Base-by-base conservation (phyloP, 805 yeast species). In the Isabelozyma rhagii region DNA sequence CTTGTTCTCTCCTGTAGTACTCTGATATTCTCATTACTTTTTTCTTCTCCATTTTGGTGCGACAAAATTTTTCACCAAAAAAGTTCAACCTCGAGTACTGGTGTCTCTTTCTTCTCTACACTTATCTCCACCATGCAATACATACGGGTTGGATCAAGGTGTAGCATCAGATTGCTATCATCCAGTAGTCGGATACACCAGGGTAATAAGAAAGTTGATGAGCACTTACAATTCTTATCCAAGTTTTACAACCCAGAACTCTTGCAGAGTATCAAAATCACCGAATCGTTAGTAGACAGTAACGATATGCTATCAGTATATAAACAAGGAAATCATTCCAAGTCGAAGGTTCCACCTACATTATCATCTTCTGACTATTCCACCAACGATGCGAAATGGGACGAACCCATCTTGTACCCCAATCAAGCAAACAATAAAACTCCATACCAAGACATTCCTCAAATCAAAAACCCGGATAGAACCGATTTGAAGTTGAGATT, bases 211-310 rank as follows among this genome's bases (percentile, higher is more conserved):
- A 64, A 62, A 49, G 64, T 59, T 14, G 53, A 60, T 11, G 53
- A 71, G 50, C 90, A 85, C 65, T 58, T 82, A 54, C 78, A 80
- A 43, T 76, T 74, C 54, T 75, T 92, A 56, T 67, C 81, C 44
- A 83, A 90, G 62, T 93, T 85, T 73, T 93, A 93, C 67, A 82
- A 93, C 8, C 89, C 91, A 31, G 87, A 85, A 51, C 77, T 92
- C 46, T 79, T 93, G 54, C 88, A 89, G 62, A 82, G 96, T 47
- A 89, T 94, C 56, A 75, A 87, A 57, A 77, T 86, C 43, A 89
- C 97, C 0, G 97, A 93, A 70, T 74, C 86, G 5, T 77, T 81
- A 15, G 83, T 91, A 46, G 74, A 82, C 8, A 93, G 96, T 15
- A 73, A 80, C 45, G 80, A 85, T 54, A 81, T 83, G 71, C 63